Base-by-base conservation (phyloP, 2,329 filamentous ascomycete species). In the Gremmenia infestans region DNA sequence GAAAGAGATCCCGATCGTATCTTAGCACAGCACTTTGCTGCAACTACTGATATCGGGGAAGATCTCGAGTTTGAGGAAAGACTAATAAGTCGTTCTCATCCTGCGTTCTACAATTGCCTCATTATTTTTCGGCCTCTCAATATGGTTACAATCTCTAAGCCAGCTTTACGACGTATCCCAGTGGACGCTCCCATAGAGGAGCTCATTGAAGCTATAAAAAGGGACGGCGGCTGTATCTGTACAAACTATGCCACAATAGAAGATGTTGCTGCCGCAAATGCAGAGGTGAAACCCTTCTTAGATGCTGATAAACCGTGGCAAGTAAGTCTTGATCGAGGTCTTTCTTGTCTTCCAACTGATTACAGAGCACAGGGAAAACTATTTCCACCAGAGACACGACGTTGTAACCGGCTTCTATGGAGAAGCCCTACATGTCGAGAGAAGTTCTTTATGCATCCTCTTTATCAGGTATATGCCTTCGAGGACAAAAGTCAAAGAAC, bases 321-420 rank as follows among this genome's bases (percentile, higher is more conserved):
- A 42, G 58, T 46, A 23, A 36, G 54, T 48, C 39, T 40, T 40
- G 14, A 12, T 23, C 15, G 19, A 22, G 7, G 12, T 17, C 15
- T 22, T 22, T 14, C 19, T 12, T 17, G 9, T 25, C 23, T 5
- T 5, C 39, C 23, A 15, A 14, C 40, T 59, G n/a, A 28, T 53
- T n/a, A 11, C 22, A 5, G 25, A 40, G 32, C 28, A 17, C 11
- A 56, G 55, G 58, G 58, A 1, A 58, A 61, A 45, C 47, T 60
- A 7, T 60, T 60, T 37, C 58, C 58, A 37, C 58, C 56, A 6
- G 58, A 60, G 25, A 69, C 67, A 2, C 58, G 67, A 42, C 58
- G 67, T 4, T 57, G 64, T 54, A 48, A 65, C 54, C 45, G 66
- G 54, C 28, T 64, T 48, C 12, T 68, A 61, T 55, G 56, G 55